phyloP scores from a whole-genome alignment of 2,329 filamentous ascomycete species.

The Camptophora hylomeconis region DNA sequence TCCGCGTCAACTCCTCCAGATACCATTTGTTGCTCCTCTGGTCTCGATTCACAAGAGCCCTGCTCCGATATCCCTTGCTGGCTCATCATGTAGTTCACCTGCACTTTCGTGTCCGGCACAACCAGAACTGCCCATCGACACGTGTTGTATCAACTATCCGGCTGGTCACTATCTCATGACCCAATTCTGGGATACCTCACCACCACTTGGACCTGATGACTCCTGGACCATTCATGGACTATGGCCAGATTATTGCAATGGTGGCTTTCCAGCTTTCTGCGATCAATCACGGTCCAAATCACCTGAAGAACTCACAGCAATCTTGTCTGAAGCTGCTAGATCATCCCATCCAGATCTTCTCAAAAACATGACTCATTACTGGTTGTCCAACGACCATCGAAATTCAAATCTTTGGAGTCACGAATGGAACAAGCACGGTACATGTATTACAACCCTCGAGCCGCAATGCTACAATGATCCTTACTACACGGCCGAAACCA shows the following conservation, averaged over 20 bases:
- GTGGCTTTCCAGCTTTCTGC: slow-evolving; percentile 54
- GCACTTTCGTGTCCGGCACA: slow-evolving; percentile 12
- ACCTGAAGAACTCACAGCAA: slow-evolving; percentile 52
- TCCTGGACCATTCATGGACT: slow-evolving; percentile 66
- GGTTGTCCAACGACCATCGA: slow-evolving; percentile 55
- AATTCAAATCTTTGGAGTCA: slow-evolving; percentile 59
- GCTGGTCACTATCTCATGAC: slow-evolving; percentile 60
- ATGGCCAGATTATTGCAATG: slow-evolving; percentile 57
- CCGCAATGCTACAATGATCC: slow-evolving; percentile 50
- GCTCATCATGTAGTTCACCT: slow-evolving; percentile 1
- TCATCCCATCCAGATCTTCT: slow-evolving; percentile 36
- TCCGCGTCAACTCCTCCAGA: too few species aligned
- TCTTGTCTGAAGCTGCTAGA: slow-evolving; percentile 4
- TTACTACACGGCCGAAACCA: background rate
- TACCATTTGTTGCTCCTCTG: too few species aligned
- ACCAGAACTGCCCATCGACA: slow-evolving; percentile 27
- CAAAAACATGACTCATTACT: slow-evolving; percentile 55
- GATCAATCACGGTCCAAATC: slow-evolving; percentile 38
- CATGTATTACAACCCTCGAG: slow-evolving; percentile 51
- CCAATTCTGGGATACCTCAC: slow-evolving; percentile 64
- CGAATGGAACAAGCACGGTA: slow-evolving; percentile 64
- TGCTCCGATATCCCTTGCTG: too few species aligned
- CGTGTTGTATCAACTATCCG: slow-evolving; percentile 63
- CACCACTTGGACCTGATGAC: slow-evolving; percentile 50
- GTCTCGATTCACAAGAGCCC: too few species aligned